Conservation (phyloP, 176 grass and related monocot species). For the Themeda triandra region DNA sequence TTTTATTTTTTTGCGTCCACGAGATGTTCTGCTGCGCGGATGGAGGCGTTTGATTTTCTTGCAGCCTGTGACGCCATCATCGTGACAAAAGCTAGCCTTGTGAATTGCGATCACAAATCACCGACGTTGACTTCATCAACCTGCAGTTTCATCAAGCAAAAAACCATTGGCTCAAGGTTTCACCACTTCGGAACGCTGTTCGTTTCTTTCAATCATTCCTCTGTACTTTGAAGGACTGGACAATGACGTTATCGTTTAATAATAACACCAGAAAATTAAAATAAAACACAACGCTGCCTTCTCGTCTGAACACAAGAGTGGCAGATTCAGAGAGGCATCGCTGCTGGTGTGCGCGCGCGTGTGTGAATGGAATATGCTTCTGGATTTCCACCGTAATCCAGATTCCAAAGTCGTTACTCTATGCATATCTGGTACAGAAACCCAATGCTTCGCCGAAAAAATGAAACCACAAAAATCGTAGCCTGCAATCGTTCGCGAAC, state of each 20-base stretch:
- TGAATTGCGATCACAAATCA: neutral
- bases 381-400: neutral
- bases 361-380: slow-evolving; percentile 1
- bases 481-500: neutral
- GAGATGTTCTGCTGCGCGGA: neutral
- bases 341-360: neutral
- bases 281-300: neutral
- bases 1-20: too few species aligned
- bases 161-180: neutral
- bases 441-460: neutral
- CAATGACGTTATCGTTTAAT: neutral
- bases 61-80: neutral
- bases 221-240: neutral
- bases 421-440: neutral
- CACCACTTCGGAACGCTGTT: neutral
- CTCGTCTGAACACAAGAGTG: neutral
- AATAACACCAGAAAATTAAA: neutral
- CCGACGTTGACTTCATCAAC: neutral
- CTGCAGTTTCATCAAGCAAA: neutral
- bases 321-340: neutral
- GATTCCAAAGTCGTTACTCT: neutral
- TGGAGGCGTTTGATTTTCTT: slow-evolving; percentile 3
- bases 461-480: neutral
- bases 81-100: neutral
- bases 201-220: neutral